Conservation (phyloP, 2,329 filamentous ascomycete genomes). For the Trichoderma koningiopsis region DNA sequence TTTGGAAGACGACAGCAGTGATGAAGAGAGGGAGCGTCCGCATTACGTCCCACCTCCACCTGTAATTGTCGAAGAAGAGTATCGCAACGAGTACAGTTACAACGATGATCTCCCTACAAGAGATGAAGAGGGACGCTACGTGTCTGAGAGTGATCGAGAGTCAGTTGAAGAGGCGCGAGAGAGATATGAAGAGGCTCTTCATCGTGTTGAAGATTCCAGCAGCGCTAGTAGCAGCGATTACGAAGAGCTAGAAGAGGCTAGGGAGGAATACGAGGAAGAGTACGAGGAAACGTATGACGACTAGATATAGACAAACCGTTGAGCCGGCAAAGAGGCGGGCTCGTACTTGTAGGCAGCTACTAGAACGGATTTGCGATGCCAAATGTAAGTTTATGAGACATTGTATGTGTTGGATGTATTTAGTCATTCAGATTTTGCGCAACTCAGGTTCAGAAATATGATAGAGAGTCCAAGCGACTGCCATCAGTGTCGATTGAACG, state of each 20-base stretch:
- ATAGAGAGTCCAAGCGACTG: too few relatives aligned
- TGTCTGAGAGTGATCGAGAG: slow-evolving; percentile 40
- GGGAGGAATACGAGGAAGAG: slow-evolving; percentile 40
- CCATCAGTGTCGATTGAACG: too few relatives aligned
- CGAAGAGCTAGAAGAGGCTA: slow-evolving; percentile 54
- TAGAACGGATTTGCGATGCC: not conserved
- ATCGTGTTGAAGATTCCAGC: slow-evolving; percentile 42
- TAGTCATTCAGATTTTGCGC: not conserved
- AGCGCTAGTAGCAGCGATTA: slow-evolving; percentile 47
- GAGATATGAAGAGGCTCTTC: slow-evolving; percentile 48
- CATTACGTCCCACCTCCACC: slow-evolving; percentile 29
- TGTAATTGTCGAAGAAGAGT: slow-evolving; percentile 16
- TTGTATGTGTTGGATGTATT: not conserved
- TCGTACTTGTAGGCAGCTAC: not conserved
- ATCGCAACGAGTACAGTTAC: slow-evolving; percentile 22
- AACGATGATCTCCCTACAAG: slow-evolving; percentile 39
- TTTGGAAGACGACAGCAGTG: slow-evolving; percentile 38
- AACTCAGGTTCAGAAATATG: too few relatives aligned
- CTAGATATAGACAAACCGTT: slow-evolving; percentile 16
- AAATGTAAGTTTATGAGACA: not conserved
- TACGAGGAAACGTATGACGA: slow-evolving; percentile 49
- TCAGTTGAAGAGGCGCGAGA: slow-evolving; percentile 46
- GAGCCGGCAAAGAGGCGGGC: not conserved
- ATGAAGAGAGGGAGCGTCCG: slow-evolving; percentile 20
- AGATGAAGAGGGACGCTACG: slow-evolving; percentile 44